Evolutionary conservation across 1,139 yeast genomes (phyloP), one percentile per base, ranked within the genome.

Genomic region (Saccharomyces hybrid): DNA sequence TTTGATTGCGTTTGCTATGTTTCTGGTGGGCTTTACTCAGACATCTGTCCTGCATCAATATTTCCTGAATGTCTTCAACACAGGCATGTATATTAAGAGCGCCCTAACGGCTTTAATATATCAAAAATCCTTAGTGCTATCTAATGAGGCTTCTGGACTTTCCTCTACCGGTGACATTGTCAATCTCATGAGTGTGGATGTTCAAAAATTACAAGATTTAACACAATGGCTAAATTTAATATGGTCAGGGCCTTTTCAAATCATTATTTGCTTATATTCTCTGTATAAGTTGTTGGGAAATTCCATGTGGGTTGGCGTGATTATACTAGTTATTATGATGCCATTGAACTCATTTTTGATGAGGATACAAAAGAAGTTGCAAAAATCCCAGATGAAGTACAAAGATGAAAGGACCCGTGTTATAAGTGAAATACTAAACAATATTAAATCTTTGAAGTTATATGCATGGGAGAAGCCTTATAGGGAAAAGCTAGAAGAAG

Each of bases 161-260:
- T 83, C 89, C 52, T 81, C 89, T 28, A 89, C 97, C n/a, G 99
- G 99, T 69, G 99, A 95, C 69, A 89, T 95, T 65, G 99, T 93
- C 54, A 93, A 95, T 66, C 78, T 93, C 66, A 91, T 91, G 98
- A 86, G 97, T 52, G 97, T 93, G 51, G 99, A 93, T 73, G 88
- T 95, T 6, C 98, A 91, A 74, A 81, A 98, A 72, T 75, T 93
- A 56, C 97, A 90, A 72, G 98, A 91, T 66, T 77, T 91, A 58
- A 83, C 88, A 47, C 96, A 90, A 68, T 86, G 87, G 71, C 83
- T 93, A 59, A 91, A 90, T 67, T 80, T 91, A 57, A 77, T 89
- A 52, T 91, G 98, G 97, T 90, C 97, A 0, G 98, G 97, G 49
- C 99, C 99, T 2, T 88, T 91, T 74, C 99, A 93, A 74, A 84